Percentiles rank a stretch among this genome's conserved stretches.
phyloP scores from a whole-genome alignment of 805 yeast genomes.

The Cyberlindnera mississippiensis region DNA sequence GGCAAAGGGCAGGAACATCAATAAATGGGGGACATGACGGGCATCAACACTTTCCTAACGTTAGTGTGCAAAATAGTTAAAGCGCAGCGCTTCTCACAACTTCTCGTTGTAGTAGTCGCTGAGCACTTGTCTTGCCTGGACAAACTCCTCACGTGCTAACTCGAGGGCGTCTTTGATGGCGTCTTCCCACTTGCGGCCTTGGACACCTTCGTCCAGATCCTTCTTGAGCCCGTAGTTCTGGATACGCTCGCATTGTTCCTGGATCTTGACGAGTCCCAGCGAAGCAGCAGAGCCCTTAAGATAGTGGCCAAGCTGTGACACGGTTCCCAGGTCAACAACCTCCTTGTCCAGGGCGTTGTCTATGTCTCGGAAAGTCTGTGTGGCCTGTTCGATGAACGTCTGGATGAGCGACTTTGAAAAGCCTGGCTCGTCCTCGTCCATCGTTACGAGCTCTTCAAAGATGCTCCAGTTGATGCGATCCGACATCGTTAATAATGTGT shows the following conservation, averaged over 20 bases:
- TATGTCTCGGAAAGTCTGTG: constrained; percentile 71
- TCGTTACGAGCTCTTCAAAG: constrained; percentile 79
- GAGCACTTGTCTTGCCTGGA: constrained; percentile 45
- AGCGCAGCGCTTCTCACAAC: constrained; percentile 12
- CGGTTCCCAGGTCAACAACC: constrained; percentile 40
- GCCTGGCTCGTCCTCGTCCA: constrained; percentile 97
- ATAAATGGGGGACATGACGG: constrained; percentile 2
- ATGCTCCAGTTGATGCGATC: constrained; percentile 87
- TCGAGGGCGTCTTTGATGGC: constrained; percentile 51
- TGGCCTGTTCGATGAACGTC: constrained; percentile 88
- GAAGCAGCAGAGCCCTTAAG: constrained; percentile 96
- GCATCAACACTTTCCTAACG: too few species aligned
- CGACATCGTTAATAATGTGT: too few species aligned
- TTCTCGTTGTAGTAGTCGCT: constrained; percentile 46
- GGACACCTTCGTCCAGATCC: constrained; percentile 29
- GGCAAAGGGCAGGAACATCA: background rate
- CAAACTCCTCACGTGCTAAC: constrained; percentile 48
- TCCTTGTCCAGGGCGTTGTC: constrained; percentile 41
- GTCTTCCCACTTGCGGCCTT: constrained; percentile 25
- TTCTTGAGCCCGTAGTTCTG: constrained; percentile 72
- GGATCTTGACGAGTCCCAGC: constrained; percentile 76
- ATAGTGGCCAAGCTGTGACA: constrained; percentile 84
- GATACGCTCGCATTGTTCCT: constrained; percentile 85
- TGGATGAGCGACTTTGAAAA: constrained; percentile 74
- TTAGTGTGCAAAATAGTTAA: background rate